Conservation (phyloP, 495 filamentous ascomycete species). For the Penicillium paxilli region DNA sequence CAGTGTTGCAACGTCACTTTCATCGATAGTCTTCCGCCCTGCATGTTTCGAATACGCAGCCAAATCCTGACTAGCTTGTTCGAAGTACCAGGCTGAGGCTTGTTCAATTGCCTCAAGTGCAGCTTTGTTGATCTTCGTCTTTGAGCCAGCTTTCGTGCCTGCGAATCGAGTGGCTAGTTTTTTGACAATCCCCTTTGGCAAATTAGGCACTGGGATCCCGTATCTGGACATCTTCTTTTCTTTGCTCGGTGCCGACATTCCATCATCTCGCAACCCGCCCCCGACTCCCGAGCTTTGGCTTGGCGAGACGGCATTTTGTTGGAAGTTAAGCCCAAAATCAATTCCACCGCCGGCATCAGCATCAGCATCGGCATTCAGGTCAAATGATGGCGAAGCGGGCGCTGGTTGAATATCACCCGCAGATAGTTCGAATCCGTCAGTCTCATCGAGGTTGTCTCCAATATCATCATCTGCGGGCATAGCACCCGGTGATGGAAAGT, state of each 20-base stretch:
- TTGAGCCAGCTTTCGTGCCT: slow-evolving; percentile 57
- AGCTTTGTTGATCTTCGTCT: slow-evolving; percentile 68
- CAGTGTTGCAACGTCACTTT: slow-evolving; percentile 75
- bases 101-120: slow-evolving; percentile 71
- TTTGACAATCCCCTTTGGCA: slow-evolving; percentile 70
- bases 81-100: slow-evolving; percentile 86
- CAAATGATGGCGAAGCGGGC: slow-evolving; percentile 16
- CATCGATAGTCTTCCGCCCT: slow-evolving; percentile 80
- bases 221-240: slow-evolving; percentile 65
- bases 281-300: slow-evolving; percentile 41
- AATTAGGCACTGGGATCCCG: slow-evolving; percentile 72
- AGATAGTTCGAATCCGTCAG: slow-evolving; percentile 40
- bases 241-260: slow-evolving; percentile 28
- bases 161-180: slow-evolving; percentile 72
- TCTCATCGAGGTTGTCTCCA: slow-evolving; percentile 32
- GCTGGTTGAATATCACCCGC: slow-evolving; percentile 34
- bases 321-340: slow-evolving; percentile 30
- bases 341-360: slow-evolving; percentile 29
- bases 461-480: slow-evolving; percentile 30
- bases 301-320: slow-evolving; percentile 29
- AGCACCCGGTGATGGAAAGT: slow-evolving; percentile 42
- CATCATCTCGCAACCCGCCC: slow-evolving; percentile 44
- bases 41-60: slow-evolving; percentile 79
- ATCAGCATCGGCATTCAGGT: slow-evolving; percentile 9
- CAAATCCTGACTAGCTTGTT: slow-evolving; percentile 78